Evolutionary conservation across 495 filamentous ascomycete genomes (phyloP), one percentile per base, ranked within the genome.

Genomic region (Recurvomyces mirabilis): DNA sequence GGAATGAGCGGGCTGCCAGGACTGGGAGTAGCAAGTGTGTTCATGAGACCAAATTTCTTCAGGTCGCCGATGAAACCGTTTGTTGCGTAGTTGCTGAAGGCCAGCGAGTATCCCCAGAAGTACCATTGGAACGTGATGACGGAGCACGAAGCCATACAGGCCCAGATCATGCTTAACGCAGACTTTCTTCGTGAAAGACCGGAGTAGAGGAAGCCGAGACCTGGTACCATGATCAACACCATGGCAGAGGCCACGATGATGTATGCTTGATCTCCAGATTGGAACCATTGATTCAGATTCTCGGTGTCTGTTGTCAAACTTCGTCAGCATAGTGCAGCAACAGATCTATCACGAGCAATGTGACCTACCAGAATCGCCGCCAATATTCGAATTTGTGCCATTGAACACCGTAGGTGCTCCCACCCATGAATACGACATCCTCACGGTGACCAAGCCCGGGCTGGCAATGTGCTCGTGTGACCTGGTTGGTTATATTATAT

Each of bases 231-330:
- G 65, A 93, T 64, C 66, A 98, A 64, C 39, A 98, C 91, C 91
- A 98, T 94, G 55, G 83, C 88, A 42, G 89, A 79, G 35, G 85
- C 71, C 29, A 96, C 68, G 56, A 98, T 75, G 64, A 98, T 95
- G 68, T 87, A 98, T 61, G 85, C 83, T 63, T 76, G 70, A 54
- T 86, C 81, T 43, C 81, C 82, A 10, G 78, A 64, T 45, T 74
- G 60, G 56, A 67, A 82, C 86, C 87, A 88, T 79, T 88, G 87
- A 69, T 94, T 94, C 53, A 93, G 56, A 64, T 87, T 87, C 57
- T 84, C 80, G 56, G 58, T 65, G 47, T 70, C 81, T 87, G 53
- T 25, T 21, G 15, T 4, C 14, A 19, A 17, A 5, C 20, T 33
- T 29, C 28, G 36, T 13, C 21, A 26, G 21, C 24, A 29, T n/a